phyloP scores from a whole-genome alignment of 2,329 filamentous ascomycete genomes.

The Penicillium sp. region DNA sequence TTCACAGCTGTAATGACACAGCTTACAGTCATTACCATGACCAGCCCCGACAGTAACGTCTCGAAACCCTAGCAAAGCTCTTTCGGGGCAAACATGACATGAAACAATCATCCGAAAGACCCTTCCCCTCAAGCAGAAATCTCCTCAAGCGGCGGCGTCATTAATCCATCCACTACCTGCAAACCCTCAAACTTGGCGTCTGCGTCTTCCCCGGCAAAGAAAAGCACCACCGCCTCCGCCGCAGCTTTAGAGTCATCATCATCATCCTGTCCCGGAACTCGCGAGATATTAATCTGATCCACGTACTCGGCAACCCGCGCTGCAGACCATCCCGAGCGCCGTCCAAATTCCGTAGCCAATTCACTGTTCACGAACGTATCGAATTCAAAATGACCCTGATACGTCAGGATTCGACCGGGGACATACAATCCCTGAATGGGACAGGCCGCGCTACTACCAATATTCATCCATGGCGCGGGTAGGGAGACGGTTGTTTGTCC shows the following conservation, averaged over 20 bases:
- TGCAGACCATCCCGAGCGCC: conserved; percentile 28
- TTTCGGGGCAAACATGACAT: not conserved
- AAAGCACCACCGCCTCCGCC: conserved; percentile 38
- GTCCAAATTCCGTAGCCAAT: conserved; percentile 30
- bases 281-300: conserved; percentile 25
- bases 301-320: conserved; percentile 22
- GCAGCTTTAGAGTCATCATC: conserved; percentile 41
- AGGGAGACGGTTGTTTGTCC: conserved; percentile 11
- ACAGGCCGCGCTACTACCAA: conserved; percentile 33
- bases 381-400: conserved; percentile 41
- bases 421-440: conserved; percentile 38
- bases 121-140: not conserved
- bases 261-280: conserved; percentile 23
- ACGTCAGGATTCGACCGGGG: conserved; percentile 35
- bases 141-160: conserved; percentile 29
- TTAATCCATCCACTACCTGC: conserved; percentile 22
- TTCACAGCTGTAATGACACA: not conserved
- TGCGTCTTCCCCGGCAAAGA: conserved; percentile 33
- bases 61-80: not conserved
- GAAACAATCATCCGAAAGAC: not conserved
- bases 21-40: not conserved
- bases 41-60: not conserved
- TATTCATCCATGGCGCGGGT: conserved; percentile 35
- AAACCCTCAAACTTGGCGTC: not conserved
- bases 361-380: conserved; percentile 33